Base-by-base conservation (phyloP, 148 eudicot genomes). In the Persicaria maculosa region DNA sequence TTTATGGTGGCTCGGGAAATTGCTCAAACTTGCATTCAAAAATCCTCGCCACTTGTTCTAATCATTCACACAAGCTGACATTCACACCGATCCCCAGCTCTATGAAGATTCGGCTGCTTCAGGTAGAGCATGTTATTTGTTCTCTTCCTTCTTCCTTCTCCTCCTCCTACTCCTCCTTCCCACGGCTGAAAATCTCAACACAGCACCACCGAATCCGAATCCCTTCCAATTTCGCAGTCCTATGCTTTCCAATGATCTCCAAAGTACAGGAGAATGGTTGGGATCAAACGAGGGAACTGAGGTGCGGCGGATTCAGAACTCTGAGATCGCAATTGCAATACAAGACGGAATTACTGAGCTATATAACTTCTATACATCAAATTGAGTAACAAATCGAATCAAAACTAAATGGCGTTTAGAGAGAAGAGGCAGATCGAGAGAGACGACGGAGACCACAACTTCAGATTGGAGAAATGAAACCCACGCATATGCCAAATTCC, bases 11-110 rank as follows among this genome's bases (percentile, higher is more conserved):
- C 97, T 80, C 84, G 92, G 92, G 97, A 74, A 83, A 72, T 57
- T 80, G 76, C 80, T 82, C 89, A 88, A 46, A 64, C 82, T 62
- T 50, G 82, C 90, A 87, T 84, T 79, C 90, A 91, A 77, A 78
- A 52, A 75, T 45, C 50, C 57, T 72, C 12, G 50, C 57, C 65
- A 77, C 69, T 74, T 75, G 53, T 31, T 31, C 40, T 71, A 74
- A 79, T 36, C 52, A 78, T 74, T 50, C 22, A 48, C 62, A 64
- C 62, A 46, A 74, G 53, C 76, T 74, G 50, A 11, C 64, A 77
- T 74, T 76, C 80, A 17, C 54, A 71, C 70, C 50, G n/a, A 71
- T 77, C 64, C 77, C 72, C 74, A 76, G 75, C 70, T 78, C 72
- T 44, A 50, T 71, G 68, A 68, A 79, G 12, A 68, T 77, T 77